Base-by-base conservation (phyloP, 805 yeast genomes). In the Starmerella etchellsii region DNA sequence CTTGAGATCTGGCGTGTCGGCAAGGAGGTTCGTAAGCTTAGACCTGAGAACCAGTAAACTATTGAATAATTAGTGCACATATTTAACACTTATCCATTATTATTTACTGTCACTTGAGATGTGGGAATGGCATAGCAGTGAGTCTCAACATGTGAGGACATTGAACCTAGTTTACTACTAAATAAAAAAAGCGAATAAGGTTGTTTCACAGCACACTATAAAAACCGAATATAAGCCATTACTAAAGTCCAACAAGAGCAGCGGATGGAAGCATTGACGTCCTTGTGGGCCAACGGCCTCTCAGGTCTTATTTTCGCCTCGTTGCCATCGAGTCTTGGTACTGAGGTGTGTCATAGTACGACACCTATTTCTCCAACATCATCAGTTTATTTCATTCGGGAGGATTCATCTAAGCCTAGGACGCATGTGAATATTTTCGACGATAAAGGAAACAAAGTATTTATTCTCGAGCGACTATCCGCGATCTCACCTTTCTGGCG, bases 1-100 rank as follows among this genome's bases (percentile, higher is more conserved):
- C 85, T 91, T 81, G 98, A 91, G 76, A 91, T 91, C 88, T 91
- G 98, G 98, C 81, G 67, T 64, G 98, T 91, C 57, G 98, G 98
- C 64, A 88, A 88, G 75, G 97, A 91, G 75, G 98, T 91, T 56
- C 88, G 98, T 79, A 91, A 91, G 73, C 79, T 91, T 67, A 87
- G 98, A 73, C 98, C 98, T 61, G 98, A 91, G 74, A 88, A 91
- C 91, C 76, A 80, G 67, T 87, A 81, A 70, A 29, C 11, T 2
- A 10, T 2, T 29, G n/a, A n/a, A n/a, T n/a, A 30, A 30, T n/a
- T n/a, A n/a, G 8, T 24, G 26, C 26, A 24, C 11, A 13, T 11
- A 13, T 31, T 16, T n/a, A n/a, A n/a, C n/a, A n/a, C n/a, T n/a
- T n/a, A n/a, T n/a, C n/a, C n/a, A n/a, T n/a, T n/a, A n/a, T 14